A percentile compares a stretch with the other conserved stretches of the same genome.
phyloP scores from a whole-genome alignment of 805 yeast genomes.

The Diddensiella transvaalensis region DNA sequence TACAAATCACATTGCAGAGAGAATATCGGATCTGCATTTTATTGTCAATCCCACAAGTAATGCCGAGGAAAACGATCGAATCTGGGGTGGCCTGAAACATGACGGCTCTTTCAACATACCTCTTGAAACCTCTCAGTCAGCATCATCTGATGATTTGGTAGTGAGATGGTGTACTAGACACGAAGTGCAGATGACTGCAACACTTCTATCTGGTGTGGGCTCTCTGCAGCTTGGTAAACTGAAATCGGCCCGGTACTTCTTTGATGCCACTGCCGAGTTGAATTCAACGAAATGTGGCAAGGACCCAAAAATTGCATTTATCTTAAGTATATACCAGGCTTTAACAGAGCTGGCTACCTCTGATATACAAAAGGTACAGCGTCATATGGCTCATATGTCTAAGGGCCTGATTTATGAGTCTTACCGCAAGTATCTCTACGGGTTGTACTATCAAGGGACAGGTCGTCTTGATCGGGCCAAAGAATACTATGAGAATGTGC shows the following conservation, averaged over 20 bases:
- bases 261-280: not conserved
- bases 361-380: not conserved
- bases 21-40: not conserved
- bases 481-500: not conserved
- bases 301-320: not conserved
- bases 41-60: not conserved
- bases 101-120: not conserved
- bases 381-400: not conserved
- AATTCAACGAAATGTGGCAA: not conserved
- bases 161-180: constrained; percentile 1
- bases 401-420: not conserved
- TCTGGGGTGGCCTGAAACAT: not conserved
- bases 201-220: constrained; percentile 2
- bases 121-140: not conserved
- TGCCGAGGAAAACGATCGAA: not conserved
- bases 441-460: constrained; percentile 9
- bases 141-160: not conserved
- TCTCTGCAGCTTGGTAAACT: constrained; percentile 2
- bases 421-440: constrained; percentile 7
- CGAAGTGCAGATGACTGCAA: not conserved
- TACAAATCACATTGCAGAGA: not conserved
- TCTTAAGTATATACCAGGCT: not conserved
- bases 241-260: not conserved
- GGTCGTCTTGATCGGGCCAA: constrained; percentile 5
- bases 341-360: not conserved